Base-by-base conservation (phyloP, 2,329 filamentous ascomycete genomes). In the Chalaropsis thielavioides region DNA sequence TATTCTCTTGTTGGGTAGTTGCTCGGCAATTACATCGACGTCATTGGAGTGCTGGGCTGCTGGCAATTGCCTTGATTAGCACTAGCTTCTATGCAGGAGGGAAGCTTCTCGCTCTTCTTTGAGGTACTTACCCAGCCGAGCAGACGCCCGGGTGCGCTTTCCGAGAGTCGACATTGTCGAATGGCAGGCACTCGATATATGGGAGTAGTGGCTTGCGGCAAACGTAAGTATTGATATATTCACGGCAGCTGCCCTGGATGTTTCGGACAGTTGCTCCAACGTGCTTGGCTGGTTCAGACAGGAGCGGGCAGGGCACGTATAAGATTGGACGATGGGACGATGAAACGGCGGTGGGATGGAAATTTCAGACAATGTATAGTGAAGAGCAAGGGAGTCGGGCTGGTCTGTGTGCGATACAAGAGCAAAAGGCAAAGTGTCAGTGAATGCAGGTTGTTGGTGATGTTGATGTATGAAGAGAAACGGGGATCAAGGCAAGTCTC, bases 141-240 rank as follows among this genome's bases (percentile, higher is more conserved):
- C 58, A 24, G 66, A 64, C 17, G 62, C 59, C 35, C 66, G 66
- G 27, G 66, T 64, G 17, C 66, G 66, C 63, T 67, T 67, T 35
- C 66, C 66, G 17, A 67, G 60, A 27, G 63, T 58, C 22, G 66
- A 60, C 66, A 67, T 67, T 3, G 27, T 54, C 10, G 19, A 41
- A 46, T 7, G 61, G 43, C 44, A 51, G 35, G 61, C 43, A 51
- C 41, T 38, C 54, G n/a, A 60, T 40, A n/a, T 46, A 44, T 60
- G 3, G 43, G 27, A 46, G 60, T 44, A 62, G 60, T 62, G 46
- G 40, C 60, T 62, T 46, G 51, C 22, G 5, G 8, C 22, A 19
- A 56, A 35, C 51, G 51, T 24, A 27, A 31, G 51, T 56, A 56
- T 31, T 15, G 11, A 17, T 27, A 4, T 31, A 56, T 17, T 17